Base-by-base conservation (phyloP, 225 moss, liverwort and hornwort genomes). In the Neckera pumila region DNA sequence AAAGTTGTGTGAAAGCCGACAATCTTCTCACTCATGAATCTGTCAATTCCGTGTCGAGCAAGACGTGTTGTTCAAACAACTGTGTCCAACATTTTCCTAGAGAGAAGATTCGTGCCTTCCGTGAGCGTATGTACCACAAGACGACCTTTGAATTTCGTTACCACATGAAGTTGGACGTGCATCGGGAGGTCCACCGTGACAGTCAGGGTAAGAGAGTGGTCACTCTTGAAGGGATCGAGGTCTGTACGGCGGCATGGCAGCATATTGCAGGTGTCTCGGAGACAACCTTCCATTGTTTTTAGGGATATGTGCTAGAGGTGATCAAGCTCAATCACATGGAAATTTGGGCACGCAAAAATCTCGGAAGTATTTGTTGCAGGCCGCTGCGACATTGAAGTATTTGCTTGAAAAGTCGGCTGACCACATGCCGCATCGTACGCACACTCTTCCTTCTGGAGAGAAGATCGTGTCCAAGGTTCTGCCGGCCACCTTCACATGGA, bases 221-320 rank as follows among this genome's bases (percentile, higher is more conserved):
- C 6, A 66, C 36, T 3, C 0, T 20, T 0, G 20, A 66, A 2
- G 11, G n/a, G 3, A 66, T 36, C 1, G 6, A 20, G 11, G 66
- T 66, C 1, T 66, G n/a, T 2, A 0, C n/a, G 36, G 6, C 2
- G 0, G 5, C 6, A 2, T 36, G 20, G n/a, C 0, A 6, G 0
- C 11, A 66, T n/a, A n/a, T n/a, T n/a, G 3, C 1, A 0, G 6
- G 20, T 6, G 6, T 20, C 5, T 11, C 3, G 2, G 3, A 66
- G 6, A 1, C 36, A 4, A 66, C 36, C 0, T 36, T 66, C 1
- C 20, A 66, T n/a, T 2, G 3, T 11, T n/a, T 66, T 6, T 20
- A 66, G 21, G 11, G n/a, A 1, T 66, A 10, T 3, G 2, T 0
- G 3, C 11, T 0, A 20, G 3, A 4, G n/a, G 11, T 20, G n/a